These are phyloP conservation scores for Tuber umbilicatum DNA, from an alignment of 495 filamentous ascomycete genomes.

Conservation along the genomic window DNA sequence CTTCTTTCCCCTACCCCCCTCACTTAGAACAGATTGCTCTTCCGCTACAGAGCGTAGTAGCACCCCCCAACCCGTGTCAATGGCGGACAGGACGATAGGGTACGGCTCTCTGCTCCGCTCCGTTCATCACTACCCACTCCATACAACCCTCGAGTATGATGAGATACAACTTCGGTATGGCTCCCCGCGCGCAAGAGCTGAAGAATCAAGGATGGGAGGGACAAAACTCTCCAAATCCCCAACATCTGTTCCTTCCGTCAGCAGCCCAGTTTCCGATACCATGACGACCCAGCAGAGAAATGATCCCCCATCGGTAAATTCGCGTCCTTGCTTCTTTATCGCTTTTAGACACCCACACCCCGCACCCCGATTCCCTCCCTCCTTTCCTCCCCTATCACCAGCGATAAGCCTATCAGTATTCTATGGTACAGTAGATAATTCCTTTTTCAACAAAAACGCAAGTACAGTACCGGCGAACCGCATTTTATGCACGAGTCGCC, in stretches of 20 bases:
- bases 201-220: not conserved
- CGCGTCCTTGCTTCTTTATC: too few relatives aligned
- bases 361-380: too few relatives aligned
- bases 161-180: not conserved
- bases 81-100: not conserved
- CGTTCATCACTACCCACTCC: not conserved
- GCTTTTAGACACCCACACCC: too few relatives aligned
- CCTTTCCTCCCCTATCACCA: too few relatives aligned
- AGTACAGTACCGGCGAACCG: not conserved
- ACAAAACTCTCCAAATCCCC: not conserved
- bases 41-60: not conserved
- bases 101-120: not conserved
- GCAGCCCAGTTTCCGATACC: not conserved
- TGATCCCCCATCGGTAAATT: not conserved
- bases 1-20: not conserved
- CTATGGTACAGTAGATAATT: not conserved
- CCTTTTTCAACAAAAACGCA: not conserved
- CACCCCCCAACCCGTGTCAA: not conserved
- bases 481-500: not conserved
- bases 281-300: not conserved
- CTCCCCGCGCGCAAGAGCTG: not conserved
- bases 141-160: not conserved
- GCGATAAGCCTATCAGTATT: too few relatives aligned
- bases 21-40: not conserved
- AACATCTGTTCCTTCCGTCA: not conserved